Evolutionary conservation across 257 asterid species (phyloP).

Genomic region (Verbascum thapsus): DNA sequence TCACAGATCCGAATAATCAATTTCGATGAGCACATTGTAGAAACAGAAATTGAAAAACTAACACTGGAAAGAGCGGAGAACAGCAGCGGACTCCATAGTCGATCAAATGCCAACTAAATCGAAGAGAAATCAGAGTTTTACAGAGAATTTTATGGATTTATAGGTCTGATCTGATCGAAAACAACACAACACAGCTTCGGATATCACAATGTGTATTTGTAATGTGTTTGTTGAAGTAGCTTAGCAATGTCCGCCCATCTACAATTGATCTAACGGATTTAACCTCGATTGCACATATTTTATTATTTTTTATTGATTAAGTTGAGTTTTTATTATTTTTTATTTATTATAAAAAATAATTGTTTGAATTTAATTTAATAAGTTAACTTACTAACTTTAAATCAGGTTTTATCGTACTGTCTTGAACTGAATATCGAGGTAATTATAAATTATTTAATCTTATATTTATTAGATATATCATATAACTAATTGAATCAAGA

Average conservation of each 20-base stretch:
- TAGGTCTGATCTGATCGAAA: constrained; percentile 20
- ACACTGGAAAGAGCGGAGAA: constrained; percentile 75
- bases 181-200: constrained; percentile 19
- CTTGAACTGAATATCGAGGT: too few species aligned
- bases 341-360: too few species aligned
- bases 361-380: too few species aligned
- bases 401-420: too few species aligned
- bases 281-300: too few species aligned
- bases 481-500: too few species aligned
- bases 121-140: constrained; percentile 35
- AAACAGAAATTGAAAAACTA: constrained; percentile 29
- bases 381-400: too few species aligned
- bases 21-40: background rate
- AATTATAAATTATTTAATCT: too few species aligned
- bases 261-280: too few species aligned
- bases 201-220: constrained; percentile 27
- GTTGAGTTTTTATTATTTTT: too few species aligned
- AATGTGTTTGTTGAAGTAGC: constrained; percentile 40
- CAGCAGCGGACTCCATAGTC: constrained; percentile 78
- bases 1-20: background rate
- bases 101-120: constrained; percentile 25
- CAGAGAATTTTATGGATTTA: constrained; percentile 32
- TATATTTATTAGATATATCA: too few species aligned
- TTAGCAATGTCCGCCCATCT: constrained; percentile 67
- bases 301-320: too few species aligned